Percentiles rank a stretch among this genome's conserved stretches.
phyloP scores from a whole-genome alignment of 2,329 filamentous ascomycete species.

The Amesomyces nigricolor region DNA sequence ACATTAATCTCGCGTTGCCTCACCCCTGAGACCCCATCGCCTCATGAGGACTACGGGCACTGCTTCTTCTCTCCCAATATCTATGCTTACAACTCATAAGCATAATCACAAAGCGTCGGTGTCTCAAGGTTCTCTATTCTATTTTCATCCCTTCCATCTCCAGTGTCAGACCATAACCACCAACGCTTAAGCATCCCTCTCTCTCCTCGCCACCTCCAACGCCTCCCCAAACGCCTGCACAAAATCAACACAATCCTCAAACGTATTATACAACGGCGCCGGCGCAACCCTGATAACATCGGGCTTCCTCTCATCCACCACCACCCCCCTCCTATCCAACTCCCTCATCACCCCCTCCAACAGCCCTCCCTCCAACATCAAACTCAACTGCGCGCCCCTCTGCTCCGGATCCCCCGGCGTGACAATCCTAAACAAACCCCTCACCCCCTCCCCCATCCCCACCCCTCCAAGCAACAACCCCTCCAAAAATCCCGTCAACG shows the following conservation, averaged over 20 bases:
- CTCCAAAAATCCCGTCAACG: conserved; percentile 65
- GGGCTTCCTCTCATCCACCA: conserved; percentile 69
- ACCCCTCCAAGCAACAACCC: conserved; percentile 37
- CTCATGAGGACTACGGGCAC: too few relatives aligned
- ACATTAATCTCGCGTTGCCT: too few relatives aligned
- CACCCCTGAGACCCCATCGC: too few relatives aligned
- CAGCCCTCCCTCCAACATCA: conserved; percentile 55
- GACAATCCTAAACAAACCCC: conserved; percentile 49
- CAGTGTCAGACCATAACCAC: too few relatives aligned
- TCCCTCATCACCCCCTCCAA: conserved; percentile 57
- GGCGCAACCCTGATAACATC: conserved; percentile 72
- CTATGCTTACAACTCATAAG: too few relatives aligned
- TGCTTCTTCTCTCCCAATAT: too few relatives aligned
- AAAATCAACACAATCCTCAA: conserved; percentile 58
- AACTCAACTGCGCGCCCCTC: conserved; percentile 67
- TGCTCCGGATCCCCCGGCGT: conserved; percentile 59
- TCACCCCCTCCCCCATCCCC: conserved; percentile 32
- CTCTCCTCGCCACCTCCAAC: conserved; percentile 15
- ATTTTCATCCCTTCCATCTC: too few relatives aligned
- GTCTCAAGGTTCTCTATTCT: too few relatives aligned
- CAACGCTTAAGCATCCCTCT: background rate
- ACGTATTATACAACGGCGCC: conserved; percentile 69
- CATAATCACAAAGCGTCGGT: too few relatives aligned
- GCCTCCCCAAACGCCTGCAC: conserved; percentile 35
- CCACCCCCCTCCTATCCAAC: conserved; percentile 56